Percentiles rank a stretch among this genome's conserved stretches.
These are phyloP conservation scores for Neurospora sp. DNA, from an alignment of 495 filamentous ascomycete species.

Conservation along the genomic window DNA sequence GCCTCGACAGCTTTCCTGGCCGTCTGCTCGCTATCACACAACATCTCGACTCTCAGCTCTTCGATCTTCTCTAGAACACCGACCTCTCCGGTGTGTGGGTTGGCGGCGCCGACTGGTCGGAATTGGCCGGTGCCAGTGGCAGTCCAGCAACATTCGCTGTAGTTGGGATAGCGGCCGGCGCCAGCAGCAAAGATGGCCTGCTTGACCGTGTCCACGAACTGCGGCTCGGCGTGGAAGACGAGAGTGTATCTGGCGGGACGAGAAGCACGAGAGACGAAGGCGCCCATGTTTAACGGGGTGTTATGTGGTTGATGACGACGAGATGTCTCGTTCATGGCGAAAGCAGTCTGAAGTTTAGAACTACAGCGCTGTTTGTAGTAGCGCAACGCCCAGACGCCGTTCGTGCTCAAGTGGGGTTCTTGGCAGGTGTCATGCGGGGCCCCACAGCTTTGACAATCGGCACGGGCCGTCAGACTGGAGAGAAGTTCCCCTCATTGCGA, in stretches of 20 bases:
- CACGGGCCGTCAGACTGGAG: not conserved
- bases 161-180: conserved; percentile 52
- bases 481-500: too few relatives aligned
- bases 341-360: too few relatives aligned
- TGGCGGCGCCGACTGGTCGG: conserved; percentile 37
- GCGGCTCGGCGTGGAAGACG: conserved; percentile 46
- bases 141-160: conserved; percentile 52
- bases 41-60: conserved; percentile 45
- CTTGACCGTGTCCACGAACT: conserved; percentile 43
- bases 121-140: conserved; percentile 49
- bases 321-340: not conserved
- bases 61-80: conserved; percentile 39
- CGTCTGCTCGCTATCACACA: conserved; percentile 38
- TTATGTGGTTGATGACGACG: not conserved
- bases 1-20: conserved; percentile 40
- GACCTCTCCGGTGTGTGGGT: conserved; percentile 46
- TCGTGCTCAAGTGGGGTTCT: not conserved
- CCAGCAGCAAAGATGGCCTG: conserved; percentile 54
- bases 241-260: conserved; percentile 26
- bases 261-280: not conserved
- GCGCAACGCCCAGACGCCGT: not conserved
- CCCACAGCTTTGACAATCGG: not conserved
- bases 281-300: not conserved
- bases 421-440: not conserved
- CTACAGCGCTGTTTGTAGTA: too few relatives aligned